Evolutionary conservation across 1,139 yeast species (phyloP).

Genomic region (Taiozyma sp.): DNA sequence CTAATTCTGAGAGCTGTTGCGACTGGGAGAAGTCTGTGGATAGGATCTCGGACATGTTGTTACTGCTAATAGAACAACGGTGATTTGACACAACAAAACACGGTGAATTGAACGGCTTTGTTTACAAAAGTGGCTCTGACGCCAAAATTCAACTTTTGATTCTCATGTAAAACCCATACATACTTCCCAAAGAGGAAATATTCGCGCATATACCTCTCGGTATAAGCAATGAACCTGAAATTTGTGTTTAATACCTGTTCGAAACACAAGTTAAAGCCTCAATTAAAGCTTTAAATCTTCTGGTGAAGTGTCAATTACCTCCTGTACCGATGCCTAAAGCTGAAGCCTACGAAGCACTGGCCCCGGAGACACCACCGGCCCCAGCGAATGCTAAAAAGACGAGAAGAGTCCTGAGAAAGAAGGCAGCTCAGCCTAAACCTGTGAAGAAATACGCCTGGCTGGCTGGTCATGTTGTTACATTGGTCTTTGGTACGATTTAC

Average conservation of each 20-base stretch:
- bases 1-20: constrained; percentile 33
- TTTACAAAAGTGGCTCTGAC: neutral
- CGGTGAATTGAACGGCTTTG: no score
- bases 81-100: no score
- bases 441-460: constrained; percentile 53
- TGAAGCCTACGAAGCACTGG: neutral
- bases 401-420: constrained; percentile 30
- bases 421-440: constrained; percentile 34
- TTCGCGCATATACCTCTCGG: neutral
- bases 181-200: neutral
- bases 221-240: neutral
- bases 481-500: constrained; percentile 48
- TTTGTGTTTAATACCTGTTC: neutral
- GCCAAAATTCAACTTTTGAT: neutral
- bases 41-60: neutral
- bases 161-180: no score
- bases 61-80: no score
- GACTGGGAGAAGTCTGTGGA: constrained; percentile 29
- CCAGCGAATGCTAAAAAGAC: constrained; percentile 15
- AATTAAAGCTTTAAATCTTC: no score
- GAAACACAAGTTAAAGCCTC: no score
- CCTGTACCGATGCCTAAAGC: neutral
- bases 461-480: constrained; percentile 49
- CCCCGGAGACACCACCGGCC: constrained; percentile 9
- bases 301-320: neutral